Conservation (phyloP, 768 basidiomycete genomes). For the Termitomyces sp. region DNA sequence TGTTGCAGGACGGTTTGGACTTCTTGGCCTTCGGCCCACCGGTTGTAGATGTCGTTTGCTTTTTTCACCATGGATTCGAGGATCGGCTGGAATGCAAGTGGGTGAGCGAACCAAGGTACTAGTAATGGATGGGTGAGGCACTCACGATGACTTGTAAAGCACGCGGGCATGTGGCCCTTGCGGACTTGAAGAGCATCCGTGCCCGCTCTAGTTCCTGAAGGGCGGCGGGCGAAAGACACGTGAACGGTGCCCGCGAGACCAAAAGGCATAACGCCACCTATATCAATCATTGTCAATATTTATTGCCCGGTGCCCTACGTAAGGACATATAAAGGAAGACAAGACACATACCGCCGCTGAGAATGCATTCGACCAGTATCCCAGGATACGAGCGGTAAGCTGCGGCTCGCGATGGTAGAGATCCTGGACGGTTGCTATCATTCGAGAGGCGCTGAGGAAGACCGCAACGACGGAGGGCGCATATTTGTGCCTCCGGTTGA, state of each 20-base stretch:
- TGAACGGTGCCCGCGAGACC: slow-evolving; percentile 66
- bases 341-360: slow-evolving; percentile 44
- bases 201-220: slow-evolving; percentile 59
- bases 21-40: slow-evolving; percentile 46
- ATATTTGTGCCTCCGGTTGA: slow-evolving; percentile 61
- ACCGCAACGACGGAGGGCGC: slow-evolving; percentile 72
- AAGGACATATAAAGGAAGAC: background rate
- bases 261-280: slow-evolving; percentile 52
- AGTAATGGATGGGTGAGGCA: slow-evolving; percentile 7
- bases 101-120: background rate
- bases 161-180: slow-evolving; percentile 44
- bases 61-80: slow-evolving; percentile 51
- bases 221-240: slow-evolving; percentile 60
- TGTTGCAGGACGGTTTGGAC: slow-evolving; percentile 40
- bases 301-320: background rate
- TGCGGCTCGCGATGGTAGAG: slow-evolving; percentile 59
- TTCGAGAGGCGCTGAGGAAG: slow-evolving; percentile 59
- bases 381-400: slow-evolving; percentile 51
- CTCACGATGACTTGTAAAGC: slow-evolving; percentile 46
- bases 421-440: slow-evolving; percentile 60
- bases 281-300: slow-evolving; percentile 2
- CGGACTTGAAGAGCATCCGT: slow-evolving; percentile 42
- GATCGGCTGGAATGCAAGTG: slow-evolving; percentile 34
- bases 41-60: slow-evolving; percentile 47
- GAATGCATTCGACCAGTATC: slow-evolving; percentile 55